phyloP scores from a whole-genome alignment of 768 basidiomycete genomes.

The Mycena pura region DNA sequence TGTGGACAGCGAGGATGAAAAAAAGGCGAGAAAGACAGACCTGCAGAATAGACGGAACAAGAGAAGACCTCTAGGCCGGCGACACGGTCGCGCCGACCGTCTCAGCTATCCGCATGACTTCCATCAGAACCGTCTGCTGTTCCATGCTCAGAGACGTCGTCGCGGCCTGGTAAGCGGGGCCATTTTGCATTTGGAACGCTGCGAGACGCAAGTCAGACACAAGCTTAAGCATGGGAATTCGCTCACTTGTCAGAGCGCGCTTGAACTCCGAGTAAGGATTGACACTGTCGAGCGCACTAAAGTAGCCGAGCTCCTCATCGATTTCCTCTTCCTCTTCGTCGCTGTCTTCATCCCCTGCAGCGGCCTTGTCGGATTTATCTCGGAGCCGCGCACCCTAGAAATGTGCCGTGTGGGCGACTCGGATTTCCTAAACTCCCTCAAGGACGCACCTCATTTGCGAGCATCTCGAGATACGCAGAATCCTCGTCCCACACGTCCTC shows the following conservation, averaged over 20 bases:
- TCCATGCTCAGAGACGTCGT: conserved; percentile 77
- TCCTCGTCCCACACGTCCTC: conserved; percentile 94
- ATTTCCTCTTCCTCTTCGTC: conserved; percentile 65
- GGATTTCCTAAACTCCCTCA: conserved; percentile 2
- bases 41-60: too few relatives aligned
- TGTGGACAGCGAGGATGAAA: conserved; percentile 14
- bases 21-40: conserved; percentile 1
- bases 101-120: conserved; percentile 80
- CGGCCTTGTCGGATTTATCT: conserved; percentile 60
- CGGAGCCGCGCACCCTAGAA: conserved; percentile 75
- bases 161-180: conserved; percentile 68
- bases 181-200: conserved; percentile 83
- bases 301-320: conserved; percentile 84
- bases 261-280: conserved; percentile 84
- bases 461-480: conserved; percentile 85
- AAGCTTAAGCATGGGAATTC: conserved; percentile 12
- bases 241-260: conserved; percentile 75
- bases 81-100: conserved; percentile 24
- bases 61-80: conserved; percentile 15
- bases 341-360: conserved; percentile 58
- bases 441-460: conserved; percentile 74
- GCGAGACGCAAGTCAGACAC: conserved; percentile 12
- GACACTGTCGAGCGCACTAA: conserved; percentile 82
- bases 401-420: not conserved
- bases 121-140: conserved; percentile 83